Percentiles rank a stretch among this genome's conserved stretches.
Evolutionary conservation across 495 filamentous ascomycete species (phyloP).

Genomic region (Penicillium paradoxum): DNA sequence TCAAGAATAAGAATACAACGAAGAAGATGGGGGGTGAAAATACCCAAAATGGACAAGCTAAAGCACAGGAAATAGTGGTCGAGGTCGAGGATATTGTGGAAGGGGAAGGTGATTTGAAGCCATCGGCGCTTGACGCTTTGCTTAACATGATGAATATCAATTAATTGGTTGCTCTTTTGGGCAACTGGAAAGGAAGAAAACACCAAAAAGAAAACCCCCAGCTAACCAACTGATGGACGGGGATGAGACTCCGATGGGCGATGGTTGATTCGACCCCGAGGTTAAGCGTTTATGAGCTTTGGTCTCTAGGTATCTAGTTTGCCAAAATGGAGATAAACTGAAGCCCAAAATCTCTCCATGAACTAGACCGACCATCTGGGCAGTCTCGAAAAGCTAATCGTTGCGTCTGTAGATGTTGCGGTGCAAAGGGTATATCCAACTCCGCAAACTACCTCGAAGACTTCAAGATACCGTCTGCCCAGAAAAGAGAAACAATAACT

Average conservation of each 20-base stretch:
- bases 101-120: constrained; percentile 23
- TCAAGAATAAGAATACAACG: too few species aligned
- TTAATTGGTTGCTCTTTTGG: neutral
- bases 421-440: constrained; percentile 2
- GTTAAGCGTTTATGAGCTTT: neutral
- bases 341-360: too few species aligned
- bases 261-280: too few species aligned
- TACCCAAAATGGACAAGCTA: neutral
- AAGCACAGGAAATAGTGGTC: neutral
- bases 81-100: constrained; percentile 21
- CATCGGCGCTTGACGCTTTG: constrained; percentile 20
- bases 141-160: neutral
- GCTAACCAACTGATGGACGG: too few species aligned
- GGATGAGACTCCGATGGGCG: too few species aligned
- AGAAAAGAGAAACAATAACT: constrained; percentile 13
- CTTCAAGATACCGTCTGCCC: neutral
- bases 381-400: neutral
- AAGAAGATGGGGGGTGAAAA: neutral
- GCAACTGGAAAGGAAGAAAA: too few species aligned
- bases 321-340: too few species aligned
- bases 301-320: too few species aligned
- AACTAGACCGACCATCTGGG: too few species aligned
- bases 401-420: neutral
- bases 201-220: too few species aligned
- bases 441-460: neutral